Conservation (phyloP, 257 asterid species). For the Solanum pimpinellifolium region DNA sequence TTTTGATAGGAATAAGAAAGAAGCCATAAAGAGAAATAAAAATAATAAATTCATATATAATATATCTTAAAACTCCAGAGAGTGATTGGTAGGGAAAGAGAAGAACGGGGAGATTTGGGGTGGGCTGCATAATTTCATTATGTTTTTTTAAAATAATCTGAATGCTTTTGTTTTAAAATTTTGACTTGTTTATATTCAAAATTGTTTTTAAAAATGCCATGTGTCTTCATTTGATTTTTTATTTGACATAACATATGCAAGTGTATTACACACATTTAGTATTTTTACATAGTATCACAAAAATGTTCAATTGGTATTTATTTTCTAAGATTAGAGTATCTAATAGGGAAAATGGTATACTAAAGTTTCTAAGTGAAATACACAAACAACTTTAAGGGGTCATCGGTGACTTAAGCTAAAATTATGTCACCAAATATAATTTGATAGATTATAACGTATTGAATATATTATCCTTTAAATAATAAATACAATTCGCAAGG, state of each 20-base stretch:
- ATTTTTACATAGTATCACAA: background rate
- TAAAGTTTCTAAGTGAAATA: background rate
- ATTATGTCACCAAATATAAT: background rate
- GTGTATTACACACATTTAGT: background rate
- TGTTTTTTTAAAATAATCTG: too few species aligned
- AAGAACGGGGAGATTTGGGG: background rate
- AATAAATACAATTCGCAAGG: background rate
- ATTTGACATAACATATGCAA: too few species aligned
- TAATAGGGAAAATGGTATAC: background rate
- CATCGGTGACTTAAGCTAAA: background rate
- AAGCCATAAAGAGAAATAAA: background rate
- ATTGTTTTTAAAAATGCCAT: too few species aligned
- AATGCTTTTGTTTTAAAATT: too few species aligned
- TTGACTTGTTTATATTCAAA: background rate
- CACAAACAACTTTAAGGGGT: too few species aligned
- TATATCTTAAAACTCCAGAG: too few species aligned
- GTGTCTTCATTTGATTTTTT: too few species aligned
- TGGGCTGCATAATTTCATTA: background rate
- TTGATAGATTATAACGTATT: background rate
- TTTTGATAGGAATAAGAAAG: too few species aligned
- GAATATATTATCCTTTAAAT: background rate
- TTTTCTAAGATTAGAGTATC: background rate
- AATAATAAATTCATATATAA: too few species aligned
- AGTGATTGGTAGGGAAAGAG: background rate
- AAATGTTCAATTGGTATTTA: too few species aligned